Conservation (phyloP, 495 filamentous ascomycete genomes). For the Emericellopsis terricola region DNA sequence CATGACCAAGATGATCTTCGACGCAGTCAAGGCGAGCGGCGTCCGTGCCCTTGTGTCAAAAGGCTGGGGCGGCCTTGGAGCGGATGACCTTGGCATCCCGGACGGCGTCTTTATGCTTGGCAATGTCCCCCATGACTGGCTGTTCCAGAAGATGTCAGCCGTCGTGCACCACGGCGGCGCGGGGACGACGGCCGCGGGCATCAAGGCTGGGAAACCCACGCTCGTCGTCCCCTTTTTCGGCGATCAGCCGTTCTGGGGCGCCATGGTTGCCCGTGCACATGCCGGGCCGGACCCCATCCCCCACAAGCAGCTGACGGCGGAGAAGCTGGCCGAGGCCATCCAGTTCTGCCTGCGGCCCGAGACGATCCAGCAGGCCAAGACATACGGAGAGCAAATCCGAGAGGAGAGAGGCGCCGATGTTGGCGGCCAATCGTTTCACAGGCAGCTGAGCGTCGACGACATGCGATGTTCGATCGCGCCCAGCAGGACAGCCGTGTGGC, state of each 20-base stretch:
- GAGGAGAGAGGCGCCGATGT: slow-evolving; percentile 44
- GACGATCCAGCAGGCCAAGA: slow-evolving; percentile 34
- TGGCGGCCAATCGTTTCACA: slow-evolving; percentile 52
- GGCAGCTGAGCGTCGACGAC: slow-evolving; percentile 38
- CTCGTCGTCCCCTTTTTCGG: slow-evolving; percentile 74
- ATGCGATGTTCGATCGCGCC: slow-evolving; percentile 49
- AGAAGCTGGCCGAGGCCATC: slow-evolving; percentile 45
- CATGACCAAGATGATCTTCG: slow-evolving; percentile 49
- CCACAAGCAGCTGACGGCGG: slow-evolving; percentile 43
- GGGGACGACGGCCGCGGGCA: slow-evolving; percentile 62
- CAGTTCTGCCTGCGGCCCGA: slow-evolving; percentile 35
- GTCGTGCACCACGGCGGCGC: slow-evolving; percentile 76
- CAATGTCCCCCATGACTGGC: slow-evolving; percentile 68
- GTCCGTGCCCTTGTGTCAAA: slow-evolving; percentile 62
- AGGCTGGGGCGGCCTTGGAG: slow-evolving; percentile 64
- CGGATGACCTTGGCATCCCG: slow-evolving; percentile 37
- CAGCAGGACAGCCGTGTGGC: slow-evolving; percentile 49
- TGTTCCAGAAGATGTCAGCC: slow-evolving; percentile 55
- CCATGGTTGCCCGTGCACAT: slow-evolving; percentile 51
- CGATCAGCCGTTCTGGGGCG: slow-evolving; percentile 72
- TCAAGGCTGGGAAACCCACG: slow-evolving; percentile 50
- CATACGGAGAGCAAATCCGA: slow-evolving; percentile 41
- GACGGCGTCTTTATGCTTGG: slow-evolving; percentile 61
- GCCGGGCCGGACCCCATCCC: slow-evolving; percentile 59
- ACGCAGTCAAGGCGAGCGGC: slow-evolving; percentile 44